A percentile compares a stretch with the other conserved stretches of the same genome.
Conservation (phyloP, 257 asterid genomes). For the Fraxinus cuspidata region DNA sequence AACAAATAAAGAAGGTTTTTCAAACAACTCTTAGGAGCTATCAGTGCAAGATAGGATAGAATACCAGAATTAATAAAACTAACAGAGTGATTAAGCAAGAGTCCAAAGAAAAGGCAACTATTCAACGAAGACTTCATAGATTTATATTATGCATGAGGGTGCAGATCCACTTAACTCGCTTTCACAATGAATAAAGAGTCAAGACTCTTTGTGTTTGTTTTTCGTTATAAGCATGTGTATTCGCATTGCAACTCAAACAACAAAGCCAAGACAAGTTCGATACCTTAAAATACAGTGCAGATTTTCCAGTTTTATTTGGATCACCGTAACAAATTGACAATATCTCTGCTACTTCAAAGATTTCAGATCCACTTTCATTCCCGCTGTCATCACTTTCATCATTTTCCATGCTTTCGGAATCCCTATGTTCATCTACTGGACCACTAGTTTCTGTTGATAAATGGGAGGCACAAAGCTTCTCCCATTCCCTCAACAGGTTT, state of each 20-base stretch:
- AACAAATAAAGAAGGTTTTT: not conserved
- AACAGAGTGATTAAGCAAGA: not conserved
- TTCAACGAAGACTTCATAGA: not conserved
- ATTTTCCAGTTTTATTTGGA: slow-evolving; percentile 29
- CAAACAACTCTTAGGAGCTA: not conserved
- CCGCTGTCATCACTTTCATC: slow-evolving; percentile 20
- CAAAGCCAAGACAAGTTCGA: not conserved
- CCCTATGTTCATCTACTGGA: slow-evolving; percentile 15
- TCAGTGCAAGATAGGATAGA: not conserved
- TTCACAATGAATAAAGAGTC: not conserved
- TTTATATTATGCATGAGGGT: not conserved
- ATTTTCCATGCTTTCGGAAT: not conserved
- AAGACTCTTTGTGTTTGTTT: not conserved
- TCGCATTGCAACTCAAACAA: not conserved
- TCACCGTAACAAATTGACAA: slow-evolving; percentile 60
- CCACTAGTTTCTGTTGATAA: slow-evolving; percentile 33
- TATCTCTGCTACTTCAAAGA: slow-evolving; percentile 61
- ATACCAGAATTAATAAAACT: too few relatives aligned
- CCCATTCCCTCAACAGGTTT: slow-evolving; percentile 64
- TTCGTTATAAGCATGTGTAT: not conserved
- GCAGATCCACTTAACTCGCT: not conserved
- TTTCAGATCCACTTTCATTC: slow-evolving; percentile 40
- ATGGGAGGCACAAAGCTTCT: slow-evolving; percentile 48
- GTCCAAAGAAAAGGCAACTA: not conserved
- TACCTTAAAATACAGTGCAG: slow-evolving; percentile 66